Percentiles rank a stretch among this genome's conserved stretches.
phyloP scores from a whole-genome alignment of 106 monocot species.

The Phalaenopsis equestris region DNA sequence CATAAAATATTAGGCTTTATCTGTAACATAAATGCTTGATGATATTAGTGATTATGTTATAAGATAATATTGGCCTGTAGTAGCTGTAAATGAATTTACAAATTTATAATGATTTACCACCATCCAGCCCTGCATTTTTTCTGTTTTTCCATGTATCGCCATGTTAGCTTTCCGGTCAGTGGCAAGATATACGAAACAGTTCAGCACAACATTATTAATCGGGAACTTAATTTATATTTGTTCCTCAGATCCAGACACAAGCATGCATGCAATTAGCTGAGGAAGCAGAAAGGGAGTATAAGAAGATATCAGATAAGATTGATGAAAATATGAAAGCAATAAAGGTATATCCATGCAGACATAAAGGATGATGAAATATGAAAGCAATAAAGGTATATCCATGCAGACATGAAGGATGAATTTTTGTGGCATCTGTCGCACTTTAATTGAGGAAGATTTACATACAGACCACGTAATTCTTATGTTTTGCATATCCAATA shows the following conservation, averaged over 20 bases:
- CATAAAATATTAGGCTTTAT: no score
- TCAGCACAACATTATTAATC: background rate
- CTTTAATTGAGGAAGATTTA: background rate
- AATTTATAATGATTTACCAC: no score
- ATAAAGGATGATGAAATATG: conserved; percentile 11
- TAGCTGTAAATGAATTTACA: no score
- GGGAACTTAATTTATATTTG: background rate
- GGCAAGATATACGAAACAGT: background rate
- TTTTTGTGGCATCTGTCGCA: background rate
- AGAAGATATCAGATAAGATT: conserved; percentile 66
- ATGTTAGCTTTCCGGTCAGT: no score
- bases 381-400: conserved; percentile 50
- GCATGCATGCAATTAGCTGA: conserved; percentile 58
- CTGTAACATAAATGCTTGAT: no score
- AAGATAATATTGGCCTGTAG: no score
- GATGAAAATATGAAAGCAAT: conserved; percentile 51
- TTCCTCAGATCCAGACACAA: conserved; percentile 61
- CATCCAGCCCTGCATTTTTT: no score
- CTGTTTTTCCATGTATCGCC: no score
- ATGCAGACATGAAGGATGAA: background rate
- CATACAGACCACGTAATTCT: no score
- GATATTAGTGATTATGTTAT: no score
- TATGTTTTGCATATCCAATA: no score
- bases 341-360: conserved; percentile 27
- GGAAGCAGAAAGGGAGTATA: conserved; percentile 72